phyloP scores from a whole-genome alignment of 352 stramenopile genomes.

The Thraustotheca clavata region DNA sequence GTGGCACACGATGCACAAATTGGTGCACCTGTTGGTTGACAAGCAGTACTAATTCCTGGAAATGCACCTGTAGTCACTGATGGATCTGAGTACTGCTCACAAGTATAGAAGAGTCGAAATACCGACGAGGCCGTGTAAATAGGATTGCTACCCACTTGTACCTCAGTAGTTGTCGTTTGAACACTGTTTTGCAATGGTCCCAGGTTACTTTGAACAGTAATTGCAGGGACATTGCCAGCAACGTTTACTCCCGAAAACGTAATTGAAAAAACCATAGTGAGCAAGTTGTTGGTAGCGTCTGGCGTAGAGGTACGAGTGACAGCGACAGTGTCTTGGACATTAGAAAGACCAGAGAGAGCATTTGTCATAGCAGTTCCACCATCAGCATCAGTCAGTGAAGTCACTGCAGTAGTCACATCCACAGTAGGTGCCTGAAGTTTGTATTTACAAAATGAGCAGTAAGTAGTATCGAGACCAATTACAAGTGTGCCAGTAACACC shows the following conservation, averaged over 20 bases:
- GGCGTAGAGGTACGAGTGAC: constrained; percentile 28
- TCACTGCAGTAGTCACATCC: constrained; percentile 37
- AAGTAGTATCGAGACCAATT: constrained; percentile 51
- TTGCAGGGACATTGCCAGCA: constrained; percentile 76
- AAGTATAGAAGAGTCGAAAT: constrained; percentile 60
- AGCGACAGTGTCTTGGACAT: constrained; percentile 39
- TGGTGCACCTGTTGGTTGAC: constrained; percentile 29
- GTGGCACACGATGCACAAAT: constrained; percentile 58
- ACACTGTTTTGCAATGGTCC: constrained; percentile 28
- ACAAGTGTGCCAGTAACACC: constrained; percentile 42
- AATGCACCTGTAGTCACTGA: constrained; percentile 28
- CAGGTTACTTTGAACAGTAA: constrained; percentile 43
- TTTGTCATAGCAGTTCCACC: constrained; percentile 25
- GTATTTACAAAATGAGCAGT: constrained; percentile 65
- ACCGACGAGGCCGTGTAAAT: constrained; percentile 29
- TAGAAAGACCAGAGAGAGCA: constrained; percentile 35
- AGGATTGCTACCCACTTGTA: constrained; percentile 37
- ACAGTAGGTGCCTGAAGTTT: constrained; percentile 41
- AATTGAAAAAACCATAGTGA: constrained; percentile 74
- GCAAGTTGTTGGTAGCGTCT: constrained; percentile 29
- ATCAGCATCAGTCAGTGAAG: constrained; percentile 12
- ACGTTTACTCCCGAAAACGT: constrained; percentile 75
- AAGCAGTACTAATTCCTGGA: constrained; percentile 43
- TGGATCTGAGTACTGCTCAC: constrained; percentile 81
- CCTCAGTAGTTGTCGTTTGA: constrained; percentile 32